phyloP scores from a whole-genome alignment of 2,329 filamentous ascomycete genomes.

The Penicillium verrucosum region DNA sequence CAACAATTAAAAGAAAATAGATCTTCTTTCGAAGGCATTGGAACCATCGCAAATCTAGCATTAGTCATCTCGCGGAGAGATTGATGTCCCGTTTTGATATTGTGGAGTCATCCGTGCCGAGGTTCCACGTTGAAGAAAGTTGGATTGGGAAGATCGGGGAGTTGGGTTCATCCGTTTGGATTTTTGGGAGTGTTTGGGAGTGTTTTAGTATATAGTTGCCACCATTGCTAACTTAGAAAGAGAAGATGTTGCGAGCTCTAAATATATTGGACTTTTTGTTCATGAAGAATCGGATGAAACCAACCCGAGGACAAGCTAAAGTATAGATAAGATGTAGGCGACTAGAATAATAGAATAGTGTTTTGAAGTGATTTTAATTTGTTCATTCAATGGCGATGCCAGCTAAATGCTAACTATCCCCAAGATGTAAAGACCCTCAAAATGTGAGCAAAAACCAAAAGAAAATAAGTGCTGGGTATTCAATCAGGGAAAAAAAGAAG shows the following conservation, averaged over 20 bases:
- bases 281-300: neutral
- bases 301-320: neutral
- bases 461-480: conserved; percentile 6
- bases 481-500: conserved; percentile 3
- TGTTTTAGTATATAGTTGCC: neutral
- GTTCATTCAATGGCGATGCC: conserved; percentile 6
- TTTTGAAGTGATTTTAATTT: neutral
- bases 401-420: conserved; percentile 1
- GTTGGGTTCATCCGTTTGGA: conserved; percentile 1
- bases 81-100: conserved; percentile 7
- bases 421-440: conserved; percentile 10
- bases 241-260: neutral
- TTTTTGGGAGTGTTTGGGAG: neutral
- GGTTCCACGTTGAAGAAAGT: neutral
- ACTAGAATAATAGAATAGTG: neutral
- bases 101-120: neutral
- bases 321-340: neutral
- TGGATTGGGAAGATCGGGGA: neutral
- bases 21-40: neutral
- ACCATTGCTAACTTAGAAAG: neutral
- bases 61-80: conserved; percentile 15
- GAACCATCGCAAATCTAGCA: no score
- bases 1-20: neutral
- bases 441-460: neutral
- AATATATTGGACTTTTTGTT: neutral